These are phyloP conservation scores for Monosporascus sp. DNA, from an alignment of 2,329 filamentous ascomycete species.

Conservation along the genomic window DNA sequence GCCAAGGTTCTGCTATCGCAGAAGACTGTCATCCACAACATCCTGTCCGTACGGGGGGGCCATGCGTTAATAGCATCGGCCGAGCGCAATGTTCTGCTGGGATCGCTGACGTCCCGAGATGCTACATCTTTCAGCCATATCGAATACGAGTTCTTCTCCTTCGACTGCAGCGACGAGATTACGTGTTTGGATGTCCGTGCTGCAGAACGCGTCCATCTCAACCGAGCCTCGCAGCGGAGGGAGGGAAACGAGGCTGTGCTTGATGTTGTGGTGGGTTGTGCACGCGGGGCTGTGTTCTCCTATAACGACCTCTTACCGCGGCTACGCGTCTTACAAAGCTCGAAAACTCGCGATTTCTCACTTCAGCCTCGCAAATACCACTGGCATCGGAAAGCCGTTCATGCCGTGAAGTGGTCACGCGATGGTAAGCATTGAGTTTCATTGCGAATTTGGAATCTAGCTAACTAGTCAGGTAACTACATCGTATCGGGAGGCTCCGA, in stretches of 20 bases:
- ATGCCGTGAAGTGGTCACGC: slow-evolving; percentile 81
- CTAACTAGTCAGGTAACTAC: slow-evolving; percentile 66
- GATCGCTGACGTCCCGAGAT: slow-evolving; percentile 36
- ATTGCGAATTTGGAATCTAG: neutral
- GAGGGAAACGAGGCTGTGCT: slow-evolving; percentile 36
- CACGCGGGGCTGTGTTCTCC: slow-evolving; percentile 71
- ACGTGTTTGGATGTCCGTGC: slow-evolving; percentile 61
- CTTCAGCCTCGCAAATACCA: slow-evolving; percentile 65
- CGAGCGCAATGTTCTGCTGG: slow-evolving; percentile 54
- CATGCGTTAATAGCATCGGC: slow-evolving; percentile 53
- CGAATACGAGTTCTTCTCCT: slow-evolving; percentile 52
- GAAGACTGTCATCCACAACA: slow-evolving; percentile 37
- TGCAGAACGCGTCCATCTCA: slow-evolving; percentile 26
- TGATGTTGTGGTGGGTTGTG: slow-evolving; percentile 75
- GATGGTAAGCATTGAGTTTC: slow-evolving; percentile 59
- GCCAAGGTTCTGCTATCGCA: slow-evolving; percentile 33
- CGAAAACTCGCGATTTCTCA: slow-evolving; percentile 39
- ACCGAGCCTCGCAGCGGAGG: slow-evolving; percentile 24
- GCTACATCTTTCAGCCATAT: slow-evolving; percentile 35
- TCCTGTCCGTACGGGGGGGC: slow-evolving; percentile 49
- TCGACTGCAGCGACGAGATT: slow-evolving; percentile 58
- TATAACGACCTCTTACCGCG: slow-evolving; percentile 69
- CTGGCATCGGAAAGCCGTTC: slow-evolving; percentile 85
- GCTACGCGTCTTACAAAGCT: slow-evolving; percentile 40
- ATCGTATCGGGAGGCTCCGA: slow-evolving; percentile 89